These are phyloP conservation scores for Boletus patriciae DNA, from an alignment of 768 basidiomycete species.

Conservation along the genomic window DNA sequence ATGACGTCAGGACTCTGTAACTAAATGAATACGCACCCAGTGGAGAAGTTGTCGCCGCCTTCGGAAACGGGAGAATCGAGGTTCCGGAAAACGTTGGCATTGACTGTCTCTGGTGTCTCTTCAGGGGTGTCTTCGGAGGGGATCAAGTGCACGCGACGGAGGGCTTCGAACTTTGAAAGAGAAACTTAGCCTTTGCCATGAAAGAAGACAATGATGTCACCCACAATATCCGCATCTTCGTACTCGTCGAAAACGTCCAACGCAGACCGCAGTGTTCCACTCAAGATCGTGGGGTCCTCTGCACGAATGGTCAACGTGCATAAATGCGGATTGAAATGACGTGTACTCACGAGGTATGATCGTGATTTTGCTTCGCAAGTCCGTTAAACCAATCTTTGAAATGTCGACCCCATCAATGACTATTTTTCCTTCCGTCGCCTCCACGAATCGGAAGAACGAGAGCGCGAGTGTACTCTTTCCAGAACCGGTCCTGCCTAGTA, in stretches of 20 bases:
- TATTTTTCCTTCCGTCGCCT: constrained; percentile 75
- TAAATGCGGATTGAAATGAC: not conserved
- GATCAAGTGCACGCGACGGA: constrained; percentile 82
- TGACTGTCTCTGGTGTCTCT: constrained; percentile 44
- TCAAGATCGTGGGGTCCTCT: constrained; percentile 90
- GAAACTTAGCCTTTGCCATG: not conserved
- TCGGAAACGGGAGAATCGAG: constrained; percentile 75
- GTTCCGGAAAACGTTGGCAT: constrained; percentile 74
- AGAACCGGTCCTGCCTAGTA: constrained; percentile 67
- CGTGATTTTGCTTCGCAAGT: constrained; percentile 74
- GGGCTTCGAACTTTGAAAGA: constrained; percentile 64
- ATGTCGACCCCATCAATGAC: constrained; percentile 79
- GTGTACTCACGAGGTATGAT: constrained; percentile 65
- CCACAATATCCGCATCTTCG: constrained; percentile 76
- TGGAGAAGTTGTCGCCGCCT: constrained; percentile 88
- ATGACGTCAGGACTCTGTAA: not conserved
- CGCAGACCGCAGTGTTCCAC: constrained; percentile 76
- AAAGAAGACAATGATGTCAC: constrained; percentile 23
- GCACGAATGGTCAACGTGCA: constrained; percentile 2
- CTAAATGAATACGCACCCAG: constrained; percentile 52
- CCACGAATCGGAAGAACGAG: constrained; percentile 90
- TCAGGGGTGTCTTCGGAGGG: constrained; percentile 52
- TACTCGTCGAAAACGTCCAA: constrained; percentile 88
- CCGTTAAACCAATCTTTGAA: constrained; percentile 74
- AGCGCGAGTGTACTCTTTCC: constrained; percentile 83